These are phyloP conservation scores for Triangularia verruculosa DNA, from an alignment of 2,329 filamentous ascomycete species.

Conservation along the genomic window DNA sequence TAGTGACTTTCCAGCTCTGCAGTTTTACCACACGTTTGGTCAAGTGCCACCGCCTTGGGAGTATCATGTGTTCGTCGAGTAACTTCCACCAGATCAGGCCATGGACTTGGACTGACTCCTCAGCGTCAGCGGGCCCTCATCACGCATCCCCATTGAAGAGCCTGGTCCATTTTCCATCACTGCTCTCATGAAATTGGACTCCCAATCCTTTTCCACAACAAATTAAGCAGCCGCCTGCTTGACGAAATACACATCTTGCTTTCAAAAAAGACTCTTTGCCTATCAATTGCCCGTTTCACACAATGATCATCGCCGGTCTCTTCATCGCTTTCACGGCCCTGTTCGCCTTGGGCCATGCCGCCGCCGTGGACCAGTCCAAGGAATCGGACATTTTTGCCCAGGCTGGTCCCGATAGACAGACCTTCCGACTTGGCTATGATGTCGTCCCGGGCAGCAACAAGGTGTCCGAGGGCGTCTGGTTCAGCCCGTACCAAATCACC, in stretches of 20 bases:
- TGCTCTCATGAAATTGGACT: not conserved
- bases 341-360: not conserved
- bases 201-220: not conserved
- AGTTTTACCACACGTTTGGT: not conserved
- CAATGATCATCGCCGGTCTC: not conserved
- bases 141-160: not conserved
- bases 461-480: not conserved
- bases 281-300: not conserved
- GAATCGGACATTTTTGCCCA: not conserved
- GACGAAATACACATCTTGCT: too few species aligned
- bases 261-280: not conserved
- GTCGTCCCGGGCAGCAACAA: not conserved
- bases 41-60: not conserved
- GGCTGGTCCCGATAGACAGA: not conserved
- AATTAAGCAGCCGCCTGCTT: not conserved
- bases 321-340: not conserved
- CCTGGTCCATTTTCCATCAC: too few species aligned
- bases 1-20: too few species aligned
- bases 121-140: not conserved
- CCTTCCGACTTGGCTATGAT: not conserved
- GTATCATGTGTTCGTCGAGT: not conserved
- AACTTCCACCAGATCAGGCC: not conserved
- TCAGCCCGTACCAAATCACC: not conserved
- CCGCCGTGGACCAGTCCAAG: not conserved
- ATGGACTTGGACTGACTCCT: not conserved